These are phyloP conservation scores for Zelonia costaricensis DNA, from an alignment of 208 protist species.

Conservation along the genomic window DNA sequence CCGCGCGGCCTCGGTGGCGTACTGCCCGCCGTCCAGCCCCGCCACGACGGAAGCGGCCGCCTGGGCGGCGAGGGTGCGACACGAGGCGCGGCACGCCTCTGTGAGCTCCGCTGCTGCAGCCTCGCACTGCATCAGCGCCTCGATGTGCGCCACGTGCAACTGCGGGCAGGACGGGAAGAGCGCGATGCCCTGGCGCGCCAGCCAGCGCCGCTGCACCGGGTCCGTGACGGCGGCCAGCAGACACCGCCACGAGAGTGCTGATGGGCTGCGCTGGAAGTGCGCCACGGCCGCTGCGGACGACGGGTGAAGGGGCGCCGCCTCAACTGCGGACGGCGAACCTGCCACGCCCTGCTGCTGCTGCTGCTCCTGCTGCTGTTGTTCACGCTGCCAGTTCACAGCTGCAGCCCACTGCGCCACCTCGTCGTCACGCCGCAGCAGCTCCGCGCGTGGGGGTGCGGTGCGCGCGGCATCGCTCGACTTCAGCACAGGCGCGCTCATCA, in stretches of 20 bases:
- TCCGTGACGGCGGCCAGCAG: slow-evolving; percentile 41
- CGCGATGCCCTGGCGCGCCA: slow-evolving; percentile 51
- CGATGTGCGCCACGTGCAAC: slow-evolving; percentile 51
- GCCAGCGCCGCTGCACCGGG: slow-evolving; percentile 51
- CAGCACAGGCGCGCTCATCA: slow-evolving; percentile 3
- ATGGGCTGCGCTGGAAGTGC: slow-evolving; percentile 40
- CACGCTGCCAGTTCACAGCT: no score
- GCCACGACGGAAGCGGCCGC: slow-evolving; percentile 33
- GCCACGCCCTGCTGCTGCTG: slow-evolving; percentile 5
- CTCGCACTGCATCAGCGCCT: slow-evolving; percentile 25
- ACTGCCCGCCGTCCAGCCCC: slow-evolving; percentile 28
- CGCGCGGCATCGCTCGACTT: neutral
- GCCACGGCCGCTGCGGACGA: slow-evolving; percentile 5
- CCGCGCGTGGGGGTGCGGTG: neutral
- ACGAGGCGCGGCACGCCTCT: slow-evolving; percentile 40
- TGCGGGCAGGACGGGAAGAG: slow-evolving; percentile 69
- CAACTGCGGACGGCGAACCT: no score
- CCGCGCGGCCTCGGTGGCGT: slow-evolving; percentile 40
- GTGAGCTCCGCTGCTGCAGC: slow-evolving; percentile 17
- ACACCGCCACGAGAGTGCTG: slow-evolving; percentile 63
- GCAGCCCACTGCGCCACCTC: slow-evolving; percentile 27
- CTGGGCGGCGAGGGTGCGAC: slow-evolving; percentile 52
- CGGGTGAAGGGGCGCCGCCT: no score
- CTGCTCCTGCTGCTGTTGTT: no score
- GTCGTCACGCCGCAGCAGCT: slow-evolving; percentile 14